Percentiles rank a stretch among this genome's conserved stretches.
Conservation (phyloP, 345 rosid genomes). For the Jatropha curcas region DNA sequence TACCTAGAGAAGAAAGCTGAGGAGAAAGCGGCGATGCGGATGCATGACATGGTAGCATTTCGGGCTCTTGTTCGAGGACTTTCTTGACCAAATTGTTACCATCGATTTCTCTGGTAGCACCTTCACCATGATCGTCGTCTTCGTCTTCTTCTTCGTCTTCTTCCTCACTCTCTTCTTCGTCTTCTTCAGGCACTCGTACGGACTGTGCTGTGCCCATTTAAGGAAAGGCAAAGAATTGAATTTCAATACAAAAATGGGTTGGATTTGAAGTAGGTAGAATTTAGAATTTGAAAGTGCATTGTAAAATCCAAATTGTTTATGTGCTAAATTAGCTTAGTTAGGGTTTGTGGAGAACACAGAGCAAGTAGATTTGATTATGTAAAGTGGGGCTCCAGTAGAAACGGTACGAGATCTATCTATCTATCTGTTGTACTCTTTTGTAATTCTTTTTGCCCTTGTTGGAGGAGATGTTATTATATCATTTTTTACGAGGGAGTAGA, state of each 20-base stretch:
- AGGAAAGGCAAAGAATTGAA: background rate
- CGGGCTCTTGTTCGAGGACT: slow-evolving; percentile 86
- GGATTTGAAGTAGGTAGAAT: background rate
- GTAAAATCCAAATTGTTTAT: too few relatives aligned
- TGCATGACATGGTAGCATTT: slow-evolving; percentile 85
- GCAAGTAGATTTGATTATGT: too few relatives aligned
- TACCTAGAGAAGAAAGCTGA: slow-evolving; percentile 81
- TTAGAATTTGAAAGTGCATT: slow-evolving; percentile 3
- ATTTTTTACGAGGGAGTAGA: background rate
- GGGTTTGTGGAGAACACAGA: too few relatives aligned
- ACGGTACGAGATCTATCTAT: background rate
- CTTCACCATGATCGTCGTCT: slow-evolving; percentile 35
- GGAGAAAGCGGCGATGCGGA: slow-evolving; percentile 94
- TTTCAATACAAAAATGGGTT: background rate
- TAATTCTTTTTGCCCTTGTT: background rate
- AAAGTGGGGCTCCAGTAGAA: too few relatives aligned
- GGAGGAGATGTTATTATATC: background rate
- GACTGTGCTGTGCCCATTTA: slow-evolving; percentile 76
- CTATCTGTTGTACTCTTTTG: background rate
- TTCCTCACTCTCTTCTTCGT: slow-evolving; percentile 51
- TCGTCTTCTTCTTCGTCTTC: slow-evolving; percentile 39
- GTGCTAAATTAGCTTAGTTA: too few relatives aligned
- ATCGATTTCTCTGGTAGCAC: slow-evolving; percentile 14
- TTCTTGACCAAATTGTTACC: slow-evolving; percentile 60
- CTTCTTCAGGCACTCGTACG: slow-evolving; percentile 41